These are phyloP conservation scores for Glycine tomentella DNA, from an alignment of 306 rosid genomes.

Conservation along the genomic window DNA sequence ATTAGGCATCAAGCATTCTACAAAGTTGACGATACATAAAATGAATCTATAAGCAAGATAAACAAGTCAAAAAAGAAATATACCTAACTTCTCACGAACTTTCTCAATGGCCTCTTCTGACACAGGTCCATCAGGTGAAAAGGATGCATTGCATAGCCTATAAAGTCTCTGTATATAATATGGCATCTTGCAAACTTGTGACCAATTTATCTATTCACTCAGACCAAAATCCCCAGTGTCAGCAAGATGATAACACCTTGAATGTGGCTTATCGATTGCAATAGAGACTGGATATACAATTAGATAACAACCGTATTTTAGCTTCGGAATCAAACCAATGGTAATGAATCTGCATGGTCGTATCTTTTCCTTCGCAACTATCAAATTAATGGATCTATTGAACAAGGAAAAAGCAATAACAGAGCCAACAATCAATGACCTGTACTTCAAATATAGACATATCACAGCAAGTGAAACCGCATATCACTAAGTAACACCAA, in stretches of 20 bases:
- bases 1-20: conserved; percentile 22
- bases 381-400: conserved; percentile 51
- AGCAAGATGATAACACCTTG: conserved; percentile 72
- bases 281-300: conserved; percentile 43
- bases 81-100: conserved; percentile 88
- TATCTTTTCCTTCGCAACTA: conserved; percentile 51
- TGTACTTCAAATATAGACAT: conserved; percentile 27
- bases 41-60: conserved; percentile 8
- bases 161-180: conserved; percentile 93
- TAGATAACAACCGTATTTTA: conserved; percentile 47
- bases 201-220: conserved; percentile 65
- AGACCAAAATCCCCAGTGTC: conserved; percentile 58
- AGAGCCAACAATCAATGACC: conserved; percentile 36
- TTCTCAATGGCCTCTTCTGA: conserved; percentile 81
- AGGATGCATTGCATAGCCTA: conserved; percentile 71
- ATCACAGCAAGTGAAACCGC: conserved; percentile 17
- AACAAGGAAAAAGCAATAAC: conserved; percentile 37
- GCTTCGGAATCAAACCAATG: conserved; percentile 60
- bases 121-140: conserved; percentile 78
- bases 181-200: conserved; percentile 86
- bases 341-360: conserved; percentile 61
- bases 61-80: conserved; percentile 33
- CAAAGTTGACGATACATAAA: neutral
- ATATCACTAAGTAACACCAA: neutral
- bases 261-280: conserved; percentile 44